Conservation (phyloP, 225 moss, liverwort and hornwort species). For the Physcomitrium patens region DNA sequence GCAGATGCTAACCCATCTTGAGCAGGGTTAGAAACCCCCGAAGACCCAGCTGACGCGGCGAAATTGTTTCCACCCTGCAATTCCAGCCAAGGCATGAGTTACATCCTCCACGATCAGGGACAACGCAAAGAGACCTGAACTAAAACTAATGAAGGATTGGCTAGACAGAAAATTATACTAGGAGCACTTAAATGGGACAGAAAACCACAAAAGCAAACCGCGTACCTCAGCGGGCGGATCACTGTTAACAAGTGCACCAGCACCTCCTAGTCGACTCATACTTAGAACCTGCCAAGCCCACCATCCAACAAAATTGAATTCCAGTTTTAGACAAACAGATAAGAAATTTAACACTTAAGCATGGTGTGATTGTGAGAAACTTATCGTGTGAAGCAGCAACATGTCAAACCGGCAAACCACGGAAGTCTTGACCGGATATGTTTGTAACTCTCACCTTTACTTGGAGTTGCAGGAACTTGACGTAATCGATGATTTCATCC, state of each 20-base stretch:
- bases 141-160: not conserved
- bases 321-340: not conserved
- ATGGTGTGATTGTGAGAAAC: not conserved
- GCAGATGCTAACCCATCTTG: slow-evolving; percentile 91
- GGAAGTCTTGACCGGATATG: slow-evolving; percentile 9
- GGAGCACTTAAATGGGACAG: not conserved
- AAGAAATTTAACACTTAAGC: no score
- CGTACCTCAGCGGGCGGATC: slow-evolving; percentile 94
- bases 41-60: slow-evolving; percentile 66
- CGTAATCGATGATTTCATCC: slow-evolving; percentile 98
- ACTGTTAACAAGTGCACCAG: slow-evolving; percentile 88
- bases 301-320: slow-evolving; percentile 13
- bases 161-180: no score
- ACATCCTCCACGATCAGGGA: slow-evolving; percentile 21
- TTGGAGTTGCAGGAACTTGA: slow-evolving; percentile 97
- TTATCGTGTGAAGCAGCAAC: not conserved
- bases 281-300: slow-evolving; percentile 80
- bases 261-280: slow-evolving; percentile 97
- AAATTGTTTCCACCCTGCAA: slow-evolving; percentile 82
- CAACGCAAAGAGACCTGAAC: not conserved
- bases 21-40: slow-evolving; percentile 61
- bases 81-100: slow-evolving; percentile 10
- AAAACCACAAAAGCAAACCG: not conserved
- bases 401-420: slow-evolving; percentile 15
- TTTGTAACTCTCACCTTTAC: slow-evolving; percentile 72